Base-by-base conservation (phyloP, 352 stramenopile genomes). In the Phytopythium oedochilum region DNA sequence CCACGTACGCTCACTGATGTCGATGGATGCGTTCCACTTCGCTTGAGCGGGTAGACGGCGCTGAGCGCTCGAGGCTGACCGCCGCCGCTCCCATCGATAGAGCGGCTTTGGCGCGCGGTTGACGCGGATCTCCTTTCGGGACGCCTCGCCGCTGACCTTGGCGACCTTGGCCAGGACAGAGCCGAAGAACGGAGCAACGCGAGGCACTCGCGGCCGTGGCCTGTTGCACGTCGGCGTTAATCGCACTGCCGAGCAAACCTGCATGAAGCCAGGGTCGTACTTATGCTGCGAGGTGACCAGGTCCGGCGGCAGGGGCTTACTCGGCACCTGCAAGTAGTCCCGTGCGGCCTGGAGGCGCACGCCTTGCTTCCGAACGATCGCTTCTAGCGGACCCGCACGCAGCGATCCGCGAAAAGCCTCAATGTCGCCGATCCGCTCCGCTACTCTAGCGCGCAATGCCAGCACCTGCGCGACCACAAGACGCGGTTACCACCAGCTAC, bases 51-150 rank as follows among this genome's bases (percentile, higher is more conserved):
- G 43, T 25, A 15, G 40, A 2, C 34, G 32, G 14, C 25, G 40
- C 14, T 32, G 56, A 44, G 22, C 48, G 18, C 11, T 50, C 31
- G 20, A 39, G 34, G 42, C 46, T 42, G 59, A 61, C 17, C 53
- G 63, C 17, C 73, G 64, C 36, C 71, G 76, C 39, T 86, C 76
- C 76, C 76, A 86, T 28, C 68, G 68, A 42, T 86, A 86, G 17
- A 84, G 72, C 1, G 76, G 73, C 46, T 86, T 86, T 25, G 64
- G 61, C 2, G 65, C 35, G 20, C 66, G 70, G 26, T 56, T 69
- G 17, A 63, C 57, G 9, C 63, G 55, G 17, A 71, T 54, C 45
- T 82, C 68, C 26, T 76, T 83, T 46, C 62, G 71, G 9, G 68
- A 18, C 40, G 22, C 58, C 48, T 61, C 56, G 34, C 55, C 29